These are phyloP conservation scores for Hemileia vastatrix DNA, from an alignment of 1,284 basidiomycete species.

Conservation along the genomic window DNA sequence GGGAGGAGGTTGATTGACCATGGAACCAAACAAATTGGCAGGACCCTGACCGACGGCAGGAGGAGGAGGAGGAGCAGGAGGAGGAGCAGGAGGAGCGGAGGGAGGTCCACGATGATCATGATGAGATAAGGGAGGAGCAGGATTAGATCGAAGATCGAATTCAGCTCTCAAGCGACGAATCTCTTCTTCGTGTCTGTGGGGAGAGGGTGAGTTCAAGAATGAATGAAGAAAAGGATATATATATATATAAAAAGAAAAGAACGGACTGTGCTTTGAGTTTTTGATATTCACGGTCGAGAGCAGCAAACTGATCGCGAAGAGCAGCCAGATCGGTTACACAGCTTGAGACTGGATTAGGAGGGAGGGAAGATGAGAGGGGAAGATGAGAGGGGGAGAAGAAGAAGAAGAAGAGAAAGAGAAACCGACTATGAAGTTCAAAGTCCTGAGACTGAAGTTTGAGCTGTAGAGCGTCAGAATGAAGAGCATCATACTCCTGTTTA, in stretches of 20 bases:
- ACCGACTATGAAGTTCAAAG: slow-evolving; percentile 17
- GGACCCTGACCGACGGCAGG: not conserved
- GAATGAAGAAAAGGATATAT: too few relatives aligned
- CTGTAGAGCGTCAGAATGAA: slow-evolving; percentile 8
- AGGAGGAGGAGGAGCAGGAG: not conserved
- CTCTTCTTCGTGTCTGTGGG: slow-evolving; percentile 23
- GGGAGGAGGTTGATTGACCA: not conserved
- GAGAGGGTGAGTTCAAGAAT: too few relatives aligned
- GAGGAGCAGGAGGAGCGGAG: not conserved
- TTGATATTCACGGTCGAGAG: slow-evolving; percentile 19
- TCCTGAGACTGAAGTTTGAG: slow-evolving; percentile 19
- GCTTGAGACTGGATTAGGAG: not conserved
- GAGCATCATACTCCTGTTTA: slow-evolving; percentile 16
- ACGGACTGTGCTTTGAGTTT: slow-evolving; percentile 21
- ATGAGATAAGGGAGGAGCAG: not conserved
- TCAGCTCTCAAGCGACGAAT: slow-evolving; percentile 12
- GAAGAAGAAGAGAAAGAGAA: not conserved
- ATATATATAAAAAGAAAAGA: too few relatives aligned
- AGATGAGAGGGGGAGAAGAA: too few relatives aligned
- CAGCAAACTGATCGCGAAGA: slow-evolving; percentile 17
- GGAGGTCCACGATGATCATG: slow-evolving; percentile 11
- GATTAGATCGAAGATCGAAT: slow-evolving; percentile 7
- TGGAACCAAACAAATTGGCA: too few relatives aligned
- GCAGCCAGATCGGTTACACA: slow-evolving; percentile 10
- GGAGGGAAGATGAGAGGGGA: not conserved